phyloP scores from a whole-genome alignment of 768 basidiomycete species.

The Tulasnella sp. region DNA sequence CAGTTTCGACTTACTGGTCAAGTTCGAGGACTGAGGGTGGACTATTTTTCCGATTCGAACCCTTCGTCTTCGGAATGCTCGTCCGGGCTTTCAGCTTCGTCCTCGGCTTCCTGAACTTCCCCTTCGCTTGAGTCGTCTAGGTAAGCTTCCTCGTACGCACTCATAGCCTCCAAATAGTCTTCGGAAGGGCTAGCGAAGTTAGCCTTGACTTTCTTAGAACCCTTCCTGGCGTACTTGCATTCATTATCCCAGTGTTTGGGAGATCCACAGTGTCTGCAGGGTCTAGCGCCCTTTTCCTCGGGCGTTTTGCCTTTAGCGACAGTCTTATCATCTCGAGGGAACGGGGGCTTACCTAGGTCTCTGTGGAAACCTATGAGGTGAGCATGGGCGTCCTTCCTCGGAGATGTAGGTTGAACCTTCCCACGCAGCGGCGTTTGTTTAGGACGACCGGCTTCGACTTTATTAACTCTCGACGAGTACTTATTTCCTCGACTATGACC shows the following conservation, averaged over 20 bases:
- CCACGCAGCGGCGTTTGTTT: background rate
- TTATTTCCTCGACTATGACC: background rate
- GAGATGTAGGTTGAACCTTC: background rate
- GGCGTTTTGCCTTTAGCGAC: slow-evolving; percentile 32
- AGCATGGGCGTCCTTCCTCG: background rate
- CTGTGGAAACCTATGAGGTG: slow-evolving; percentile 25
- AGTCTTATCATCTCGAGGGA: slow-evolving; percentile 36
- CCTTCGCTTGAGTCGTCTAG: slow-evolving; percentile 28
- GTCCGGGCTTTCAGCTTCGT: background rate
- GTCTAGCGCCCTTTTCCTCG: slow-evolving; percentile 35
- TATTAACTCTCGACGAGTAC: background rate
- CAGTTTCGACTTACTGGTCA: background rate
- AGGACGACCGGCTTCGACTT: background rate
- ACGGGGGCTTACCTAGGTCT: slow-evolving; percentile 30
- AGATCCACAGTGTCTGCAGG: slow-evolving; percentile 42
- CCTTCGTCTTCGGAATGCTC: background rate
- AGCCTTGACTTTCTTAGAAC: slow-evolving; percentile 32
- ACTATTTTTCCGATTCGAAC: background rate
- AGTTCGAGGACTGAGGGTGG: background rate
- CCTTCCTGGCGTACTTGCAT: slow-evolving; percentile 37
- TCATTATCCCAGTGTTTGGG: too few species aligned
- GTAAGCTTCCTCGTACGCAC: slow-evolving; percentile 38
- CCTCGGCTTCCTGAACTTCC: background rate
- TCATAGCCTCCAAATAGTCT: too few species aligned
- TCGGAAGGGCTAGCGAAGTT: slow-evolving; percentile 28